Conservation (phyloP, 148 eudicot genomes). For the Polygonum maritimum region DNA sequence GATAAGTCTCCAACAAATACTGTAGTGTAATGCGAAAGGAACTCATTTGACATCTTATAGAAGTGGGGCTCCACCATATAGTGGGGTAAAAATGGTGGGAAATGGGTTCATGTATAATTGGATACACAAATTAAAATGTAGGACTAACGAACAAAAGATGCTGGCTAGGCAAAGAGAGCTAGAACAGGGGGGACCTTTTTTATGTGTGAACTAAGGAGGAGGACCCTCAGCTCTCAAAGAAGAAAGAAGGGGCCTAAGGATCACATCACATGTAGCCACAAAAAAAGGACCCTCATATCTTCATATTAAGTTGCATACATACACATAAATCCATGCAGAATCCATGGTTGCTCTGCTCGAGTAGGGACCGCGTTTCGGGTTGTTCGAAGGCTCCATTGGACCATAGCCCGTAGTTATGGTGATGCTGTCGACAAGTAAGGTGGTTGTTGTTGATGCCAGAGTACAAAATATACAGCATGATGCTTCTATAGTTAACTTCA, state of each 20-base stretch:
- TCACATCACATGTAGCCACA: not conserved
- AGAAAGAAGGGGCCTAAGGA: not conserved
- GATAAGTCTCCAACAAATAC: too few relatives aligned
- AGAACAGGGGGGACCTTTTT: not conserved
- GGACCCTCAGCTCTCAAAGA: not conserved
- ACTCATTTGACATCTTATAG: not conserved
- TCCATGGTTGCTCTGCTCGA: not conserved
- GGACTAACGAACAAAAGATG: not conserved
- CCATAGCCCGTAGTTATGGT: not conserved
- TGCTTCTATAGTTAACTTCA: not conserved
- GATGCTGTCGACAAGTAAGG: too few relatives aligned
- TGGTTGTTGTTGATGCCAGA: too few relatives aligned
- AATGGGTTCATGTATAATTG: not conserved
- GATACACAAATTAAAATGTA: not conserved
- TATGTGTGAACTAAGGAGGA: not conserved
- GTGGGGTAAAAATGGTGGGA: not conserved
- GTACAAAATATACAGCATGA: too few relatives aligned
- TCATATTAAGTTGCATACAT: not conserved
- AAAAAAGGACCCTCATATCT: not conserved
- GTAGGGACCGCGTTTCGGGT: not conserved
- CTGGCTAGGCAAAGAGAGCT: not conserved
- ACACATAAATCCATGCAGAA: not conserved
- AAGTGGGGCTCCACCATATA: not conserved
- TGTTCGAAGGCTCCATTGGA: not conserved
- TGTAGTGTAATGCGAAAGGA: too few relatives aligned